Evolutionary conservation across 495 filamentous ascomycete genomes (phyloP).

Genomic region (Penicillium atrosanguineum): DNA sequence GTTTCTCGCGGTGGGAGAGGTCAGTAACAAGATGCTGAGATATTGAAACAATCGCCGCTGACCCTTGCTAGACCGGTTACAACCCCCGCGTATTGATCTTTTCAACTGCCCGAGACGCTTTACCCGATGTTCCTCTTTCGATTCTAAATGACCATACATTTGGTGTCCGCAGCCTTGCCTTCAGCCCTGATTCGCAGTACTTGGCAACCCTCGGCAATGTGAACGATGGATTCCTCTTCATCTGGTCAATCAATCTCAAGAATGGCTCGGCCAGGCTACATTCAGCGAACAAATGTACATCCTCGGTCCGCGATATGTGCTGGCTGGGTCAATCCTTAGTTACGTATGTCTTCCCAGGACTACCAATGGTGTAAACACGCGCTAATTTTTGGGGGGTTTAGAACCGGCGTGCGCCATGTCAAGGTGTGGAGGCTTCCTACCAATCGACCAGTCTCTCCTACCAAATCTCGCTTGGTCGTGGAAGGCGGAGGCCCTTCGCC

Average conservation of each 20-base stretch:
- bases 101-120: conserved; percentile 68
- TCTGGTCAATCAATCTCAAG: conserved; percentile 81
- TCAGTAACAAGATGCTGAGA: neutral
- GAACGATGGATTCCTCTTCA: conserved; percentile 91
- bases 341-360: conserved; percentile 38
- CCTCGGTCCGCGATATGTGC: conserved; percentile 73
- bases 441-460: conserved; percentile 40
- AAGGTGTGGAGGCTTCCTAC: conserved; percentile 90
- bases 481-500: conserved; percentile 38
- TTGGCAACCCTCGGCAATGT: conserved; percentile 82
- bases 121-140: conserved; percentile 77
- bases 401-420: conserved; percentile 80
- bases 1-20: conserved; percentile 85
- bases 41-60: neutral
- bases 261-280: conserved; percentile 84
- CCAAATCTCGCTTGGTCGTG: conserved; percentile 44
- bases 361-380: neutral
- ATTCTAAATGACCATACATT: conserved; percentile 87
- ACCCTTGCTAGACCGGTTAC: conserved; percentile 65
- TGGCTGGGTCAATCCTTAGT: conserved; percentile 78
- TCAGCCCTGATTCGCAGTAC: conserved; percentile 83
- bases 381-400: conserved; percentile 40
- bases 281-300: conserved; percentile 92
- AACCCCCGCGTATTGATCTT: conserved; percentile 89
- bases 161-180: conserved; percentile 83